Base-by-base conservation (phyloP, 2,329 filamentous ascomycete genomes). In the Xylariales sp. region DNA sequence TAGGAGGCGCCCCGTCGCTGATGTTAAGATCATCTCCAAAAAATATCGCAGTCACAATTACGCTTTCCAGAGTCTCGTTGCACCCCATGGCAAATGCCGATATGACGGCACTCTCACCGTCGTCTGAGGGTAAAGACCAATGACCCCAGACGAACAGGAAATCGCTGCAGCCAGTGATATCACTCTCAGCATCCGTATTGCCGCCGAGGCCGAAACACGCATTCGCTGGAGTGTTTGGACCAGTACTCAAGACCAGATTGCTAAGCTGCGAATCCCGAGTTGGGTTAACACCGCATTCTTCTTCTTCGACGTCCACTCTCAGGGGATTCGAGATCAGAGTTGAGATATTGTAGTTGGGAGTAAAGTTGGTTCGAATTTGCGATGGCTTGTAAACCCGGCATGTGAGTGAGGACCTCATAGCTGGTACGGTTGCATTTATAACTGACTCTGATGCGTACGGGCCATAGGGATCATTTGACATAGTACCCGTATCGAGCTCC, bases 81-180 rank as follows among this genome's bases (percentile, higher is more conserved):
- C 65, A 68, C 15, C 57, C 56, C 40, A 67, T 60, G 67, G 16
- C 63, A 21, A 53, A 58, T 60, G 40, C 60, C 55, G 34, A 20
- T 45, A 24, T 12, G 10, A 19, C 28, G 12, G 10, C 12, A 37
- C n/a, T 5, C 31, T 21, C n/a, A 28, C 21, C 5, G 33, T n/a
- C 10, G 6, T 33, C 10, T 8, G 24, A 27, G 24, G 24, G 24
- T n/a, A 8, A 8, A 8, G 24, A 27, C 24, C 24, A 27, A n/a
- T 33, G 18, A 7, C 38, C 38, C 38, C 38, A 40, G n/a, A 28
- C 27, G 9, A 32, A 40, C 4, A 40, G 29, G 11, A 40, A 12
- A 4, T 40, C 10, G 15, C 38, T 40, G 6, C 38, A 40, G 20
- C 38, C 38, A n/a, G 24, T 27, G 8, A 27, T n/a, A 27, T 8